phyloP scores from a whole-genome alignment of 176 grass and related monocot species.

The Olyra latifolia region DNA sequence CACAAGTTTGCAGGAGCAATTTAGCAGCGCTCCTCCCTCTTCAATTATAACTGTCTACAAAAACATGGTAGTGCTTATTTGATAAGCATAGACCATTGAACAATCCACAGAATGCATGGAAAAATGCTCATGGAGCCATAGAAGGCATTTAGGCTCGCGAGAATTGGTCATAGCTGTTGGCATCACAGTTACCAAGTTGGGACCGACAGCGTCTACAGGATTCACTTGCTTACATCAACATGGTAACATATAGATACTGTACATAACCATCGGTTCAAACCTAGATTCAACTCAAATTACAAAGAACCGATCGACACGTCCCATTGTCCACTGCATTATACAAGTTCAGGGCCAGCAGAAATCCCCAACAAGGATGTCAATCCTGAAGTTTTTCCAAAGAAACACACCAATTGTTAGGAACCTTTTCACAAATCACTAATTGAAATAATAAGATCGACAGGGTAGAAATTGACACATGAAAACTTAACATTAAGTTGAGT shows the following conservation, averaged over 20 bases:
- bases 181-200: slow-evolving; percentile 14
- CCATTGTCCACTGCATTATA: slow-evolving; percentile 14
- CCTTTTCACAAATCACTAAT: slow-evolving; percentile 14
- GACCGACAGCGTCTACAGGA: slow-evolving; percentile 4
- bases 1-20: not conserved
- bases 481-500: slow-evolving; percentile 1
- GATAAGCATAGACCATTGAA: not conserved
- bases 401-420: slow-evolving; percentile 30
- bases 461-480: slow-evolving; percentile 2
- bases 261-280: slow-evolving; percentile 24
- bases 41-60: not conserved
- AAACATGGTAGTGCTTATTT: slow-evolving; percentile 6
- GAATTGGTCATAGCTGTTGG: slow-evolving; percentile 19
- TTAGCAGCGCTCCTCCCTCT: not conserved
- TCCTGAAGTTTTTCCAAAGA: slow-evolving; percentile 29
- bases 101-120: slow-evolving; percentile 1
- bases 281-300: slow-evolving; percentile 28
- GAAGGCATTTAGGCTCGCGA: not conserved
- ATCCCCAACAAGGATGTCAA: slow-evolving; percentile 17
- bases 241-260: slow-evolving; percentile 32
- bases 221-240: slow-evolving; percentile 36
- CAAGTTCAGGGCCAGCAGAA: not conserved
- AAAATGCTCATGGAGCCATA: slow-evolving; percentile 17
- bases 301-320: slow-evolving; percentile 6
- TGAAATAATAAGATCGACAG: slow-evolving; percentile 27